Percentiles rank a stretch among this genome's conserved stretches.
These are phyloP conservation scores for Alternaria angustiovoidea DNA, from an alignment of 2,329 filamentous ascomycete species.

Conservation along the genomic window DNA sequence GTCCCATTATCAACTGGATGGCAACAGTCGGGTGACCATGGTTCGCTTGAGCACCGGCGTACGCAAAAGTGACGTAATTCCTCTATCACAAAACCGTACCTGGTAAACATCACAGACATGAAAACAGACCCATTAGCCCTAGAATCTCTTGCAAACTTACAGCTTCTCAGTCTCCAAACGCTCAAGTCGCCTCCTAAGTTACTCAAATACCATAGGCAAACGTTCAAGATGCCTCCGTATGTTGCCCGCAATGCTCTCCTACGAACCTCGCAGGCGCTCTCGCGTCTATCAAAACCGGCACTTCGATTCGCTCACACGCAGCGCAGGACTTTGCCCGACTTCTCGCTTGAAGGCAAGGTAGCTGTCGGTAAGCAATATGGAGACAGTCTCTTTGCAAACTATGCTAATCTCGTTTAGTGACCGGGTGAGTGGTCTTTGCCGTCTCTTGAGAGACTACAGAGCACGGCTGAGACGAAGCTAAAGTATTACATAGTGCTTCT, in stretches of 20 bases:
- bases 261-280: conserved; percentile 9
- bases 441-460: not conserved
- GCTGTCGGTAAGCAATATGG: conserved; percentile 18
- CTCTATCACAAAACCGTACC: conserved; percentile 8
- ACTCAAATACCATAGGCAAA: not conserved
- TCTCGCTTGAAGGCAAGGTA: conserved; percentile 25
- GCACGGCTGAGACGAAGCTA: not conserved
- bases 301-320: conserved; percentile 20
- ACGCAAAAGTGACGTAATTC: conserved; percentile 22
- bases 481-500: conserved; percentile 25
- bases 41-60: conserved; percentile 1
- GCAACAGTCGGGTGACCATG: not conserved
- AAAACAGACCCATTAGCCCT: not conserved
- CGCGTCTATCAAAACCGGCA: not conserved
- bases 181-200: not conserved
- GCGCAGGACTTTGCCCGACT: conserved; percentile 23
- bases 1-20: not conserved
- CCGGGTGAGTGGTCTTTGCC: conserved; percentile 1
- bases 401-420: conserved; percentile 1
- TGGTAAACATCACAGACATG: not conserved
- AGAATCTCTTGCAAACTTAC: not conserved
- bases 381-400: not conserved
- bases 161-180: not conserved
- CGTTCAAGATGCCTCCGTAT: conserved; percentile 23
- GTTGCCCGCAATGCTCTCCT: conserved; percentile 11